These are phyloP conservation scores for Epichloe elymi DNA, from an alignment of 2,329 filamentous ascomycete genomes.

Conservation along the genomic window DNA sequence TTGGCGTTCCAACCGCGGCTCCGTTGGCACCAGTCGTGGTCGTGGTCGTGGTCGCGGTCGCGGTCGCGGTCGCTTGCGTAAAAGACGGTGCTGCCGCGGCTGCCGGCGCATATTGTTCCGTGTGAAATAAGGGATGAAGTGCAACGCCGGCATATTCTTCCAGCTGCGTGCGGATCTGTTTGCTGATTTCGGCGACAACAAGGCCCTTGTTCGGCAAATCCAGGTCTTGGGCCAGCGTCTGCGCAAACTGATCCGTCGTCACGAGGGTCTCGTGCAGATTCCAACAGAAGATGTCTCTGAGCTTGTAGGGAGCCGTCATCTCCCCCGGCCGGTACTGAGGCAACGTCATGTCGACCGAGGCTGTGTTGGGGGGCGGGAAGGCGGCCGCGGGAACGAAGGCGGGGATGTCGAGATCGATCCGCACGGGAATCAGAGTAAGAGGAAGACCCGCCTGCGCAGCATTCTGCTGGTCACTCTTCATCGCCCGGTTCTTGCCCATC, in stretches of 20 bases:
- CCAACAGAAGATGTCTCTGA: slow-evolving; percentile 96
- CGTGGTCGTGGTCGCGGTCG: slow-evolving; percentile 4
- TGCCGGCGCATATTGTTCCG: slow-evolving; percentile 24
- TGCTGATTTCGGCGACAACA: slow-evolving; percentile 71
- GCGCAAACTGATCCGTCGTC: slow-evolving; percentile 93
- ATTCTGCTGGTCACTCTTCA: slow-evolving; percentile 46
- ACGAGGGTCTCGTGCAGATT: slow-evolving; percentile 90
- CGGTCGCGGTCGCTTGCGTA: slow-evolving; percentile 6
- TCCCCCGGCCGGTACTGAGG: slow-evolving; percentile 73
- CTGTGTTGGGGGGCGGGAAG: slow-evolving; percentile 49
- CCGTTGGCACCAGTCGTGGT: slow-evolving; percentile 8
- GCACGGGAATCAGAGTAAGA: slow-evolving; percentile 84
- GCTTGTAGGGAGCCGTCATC: slow-evolving; percentile 66
- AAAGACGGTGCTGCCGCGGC: slow-evolving; percentile 13
- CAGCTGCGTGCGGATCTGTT: slow-evolving; percentile 85
- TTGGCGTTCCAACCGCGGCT: slow-evolving; percentile 15
- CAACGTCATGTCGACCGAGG: slow-evolving; percentile 53
- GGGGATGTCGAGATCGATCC: slow-evolving; percentile 87
- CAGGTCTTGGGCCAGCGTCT: slow-evolving; percentile 77
- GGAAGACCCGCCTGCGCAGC: slow-evolving; percentile 62
- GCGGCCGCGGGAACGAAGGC: slow-evolving; percentile 56
- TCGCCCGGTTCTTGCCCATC: slow-evolving; percentile 61
- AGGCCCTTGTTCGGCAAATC: slow-evolving; percentile 66
- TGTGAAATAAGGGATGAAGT: slow-evolving; percentile 81
- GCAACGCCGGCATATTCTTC: slow-evolving; percentile 95